Evolutionary conservation across 768 basidiomycete species (phyloP), one percentile per base, ranked within the genome.

Genomic region (Cystoderma amianthinum): DNA sequence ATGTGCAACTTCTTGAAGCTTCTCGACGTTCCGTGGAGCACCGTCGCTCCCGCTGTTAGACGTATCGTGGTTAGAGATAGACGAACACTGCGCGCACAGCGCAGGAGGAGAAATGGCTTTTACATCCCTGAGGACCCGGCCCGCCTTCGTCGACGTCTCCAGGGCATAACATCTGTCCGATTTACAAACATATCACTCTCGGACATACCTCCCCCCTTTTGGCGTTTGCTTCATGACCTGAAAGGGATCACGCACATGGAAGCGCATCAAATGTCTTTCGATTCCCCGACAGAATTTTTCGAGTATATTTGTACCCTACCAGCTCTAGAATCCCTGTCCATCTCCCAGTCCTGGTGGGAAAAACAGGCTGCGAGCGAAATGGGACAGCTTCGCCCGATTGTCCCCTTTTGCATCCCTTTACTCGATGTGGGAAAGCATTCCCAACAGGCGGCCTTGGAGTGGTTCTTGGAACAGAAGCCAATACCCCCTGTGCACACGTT

Each of bases 11-110:
- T 63, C 23, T 39, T 65, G 22, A 38, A 45, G 34, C 47, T 63
- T 5, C 43, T 63, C 22, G 58, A 60, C 17, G 55, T 44, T 5
- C 53, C 57, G 35, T 55, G 52, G 52, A 52, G 57, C 35, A 63
- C 56, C 22, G 47, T 61, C 16, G 46, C 57, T 17, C 44, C 52
- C 28, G 51, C 54, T 4, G 36, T 65, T 18, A 46, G 42, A 15
- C 50, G 50, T 24, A 33, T 59, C 6, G 43, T 51, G 37, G 46
- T 61, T 20, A 45, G 45, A 12, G 52, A 43, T 16, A 46, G 4
- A 21, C 22, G 22, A 16, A 15, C 25, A 43, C 39, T 25, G 6
- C 32, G 17, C 45, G 30, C 24, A 3, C 36, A 3, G 42, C 18
- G 19, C 10, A 30, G 33, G 12, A 20, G 25, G 22, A 11, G 39